A percentile compares a stretch with the other conserved stretches of the same genome.
Evolutionary conservation across 495 filamentous ascomycete species (phyloP).

Genomic region (Podospora comata): DNA sequence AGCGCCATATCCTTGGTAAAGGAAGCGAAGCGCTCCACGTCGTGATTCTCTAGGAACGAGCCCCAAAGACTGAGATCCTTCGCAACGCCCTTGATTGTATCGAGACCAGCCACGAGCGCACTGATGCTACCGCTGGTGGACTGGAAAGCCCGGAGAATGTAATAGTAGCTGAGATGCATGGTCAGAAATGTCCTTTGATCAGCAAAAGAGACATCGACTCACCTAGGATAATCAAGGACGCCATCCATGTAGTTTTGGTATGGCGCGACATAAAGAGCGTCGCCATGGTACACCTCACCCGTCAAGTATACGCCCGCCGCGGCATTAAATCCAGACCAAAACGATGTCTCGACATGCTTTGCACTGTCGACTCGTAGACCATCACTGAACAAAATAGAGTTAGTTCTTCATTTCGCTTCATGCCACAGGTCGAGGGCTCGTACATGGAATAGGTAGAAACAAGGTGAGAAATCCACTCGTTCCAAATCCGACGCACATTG

Average conservation of each 20-base stretch:
- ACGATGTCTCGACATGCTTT: conserved; percentile 66
- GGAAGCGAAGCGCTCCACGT: conserved; percentile 64
- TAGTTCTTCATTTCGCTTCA: not conserved
- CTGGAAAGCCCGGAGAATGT: conserved; percentile 59
- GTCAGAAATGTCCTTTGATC: not conserved
- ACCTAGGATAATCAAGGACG: conserved; percentile 69
- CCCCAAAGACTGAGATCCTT: conserved; percentile 63
- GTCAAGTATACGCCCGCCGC: conserved; percentile 69
- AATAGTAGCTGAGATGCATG: conserved; percentile 47
- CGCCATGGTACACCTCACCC: conserved; percentile 66
- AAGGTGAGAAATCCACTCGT: conserved; percentile 63
- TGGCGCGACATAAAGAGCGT: conserved; percentile 56
- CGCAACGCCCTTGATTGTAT: conserved; percentile 45
- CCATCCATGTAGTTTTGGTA: conserved; percentile 64
- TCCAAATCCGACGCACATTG: conserved; percentile 55
- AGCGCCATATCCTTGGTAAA: conserved; percentile 48
- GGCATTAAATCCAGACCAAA: conserved; percentile 61
- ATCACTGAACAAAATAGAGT: conserved; percentile 40
- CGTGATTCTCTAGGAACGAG: conserved; percentile 79
- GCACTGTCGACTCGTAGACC: conserved; percentile 75
- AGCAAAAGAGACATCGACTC: conserved; percentile 11
- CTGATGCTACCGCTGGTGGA: conserved; percentile 57
- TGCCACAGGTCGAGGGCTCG: not conserved
- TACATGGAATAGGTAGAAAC: conserved; percentile 65
- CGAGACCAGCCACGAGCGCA: conserved; percentile 57